These are phyloP conservation scores for Cladosporium sp. DNA, from an alignment of 2,329 filamentous ascomycete species.

Conservation along the genomic window DNA sequence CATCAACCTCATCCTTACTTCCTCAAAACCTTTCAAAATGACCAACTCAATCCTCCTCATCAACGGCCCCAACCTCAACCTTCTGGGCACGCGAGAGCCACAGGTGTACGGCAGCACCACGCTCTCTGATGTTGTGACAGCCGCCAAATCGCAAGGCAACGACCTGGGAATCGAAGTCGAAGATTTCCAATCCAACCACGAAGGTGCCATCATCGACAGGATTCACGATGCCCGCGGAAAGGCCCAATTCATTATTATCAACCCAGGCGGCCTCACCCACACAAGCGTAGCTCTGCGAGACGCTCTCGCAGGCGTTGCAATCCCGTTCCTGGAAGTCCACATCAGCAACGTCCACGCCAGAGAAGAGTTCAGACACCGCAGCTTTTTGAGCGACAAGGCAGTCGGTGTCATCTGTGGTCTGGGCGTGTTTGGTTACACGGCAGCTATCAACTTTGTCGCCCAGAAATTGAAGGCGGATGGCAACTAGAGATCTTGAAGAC, in stretches of 20 bases:
- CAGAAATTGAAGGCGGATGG: constrained; percentile 24
- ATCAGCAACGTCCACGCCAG: constrained; percentile 72
- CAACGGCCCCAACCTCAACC: constrained; percentile 82
- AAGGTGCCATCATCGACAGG: constrained; percentile 71
- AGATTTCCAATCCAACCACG: constrained; percentile 74
- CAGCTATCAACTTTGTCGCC: constrained; percentile 46
- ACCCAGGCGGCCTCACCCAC: constrained; percentile 73
- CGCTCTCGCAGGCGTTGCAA: constrained; percentile 65
- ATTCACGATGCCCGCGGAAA: constrained; percentile 65
- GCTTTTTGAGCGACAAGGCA: constrained; percentile 75
- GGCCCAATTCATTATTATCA: constrained; percentile 70
- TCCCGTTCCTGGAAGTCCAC: constrained; percentile 78
- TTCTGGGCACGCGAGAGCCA: constrained; percentile 73
- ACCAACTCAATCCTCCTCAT: constrained; percentile 64
- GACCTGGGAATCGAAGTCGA: constrained; percentile 53
- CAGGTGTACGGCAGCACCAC: constrained; percentile 71
- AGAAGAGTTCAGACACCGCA: constrained; percentile 68
- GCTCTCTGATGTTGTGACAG: constrained; percentile 59
- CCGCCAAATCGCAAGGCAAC: constrained; percentile 52
- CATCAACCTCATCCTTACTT: background rate
- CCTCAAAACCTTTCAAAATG: constrained; percentile 18
- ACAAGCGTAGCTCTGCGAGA: constrained; percentile 76
- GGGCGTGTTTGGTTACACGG: constrained; percentile 49
- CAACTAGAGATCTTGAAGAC: background rate
- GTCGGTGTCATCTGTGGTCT: constrained; percentile 71